Conservation (phyloP, 495 filamentous ascomycete species). For the Parathielavia appendiculata region DNA sequence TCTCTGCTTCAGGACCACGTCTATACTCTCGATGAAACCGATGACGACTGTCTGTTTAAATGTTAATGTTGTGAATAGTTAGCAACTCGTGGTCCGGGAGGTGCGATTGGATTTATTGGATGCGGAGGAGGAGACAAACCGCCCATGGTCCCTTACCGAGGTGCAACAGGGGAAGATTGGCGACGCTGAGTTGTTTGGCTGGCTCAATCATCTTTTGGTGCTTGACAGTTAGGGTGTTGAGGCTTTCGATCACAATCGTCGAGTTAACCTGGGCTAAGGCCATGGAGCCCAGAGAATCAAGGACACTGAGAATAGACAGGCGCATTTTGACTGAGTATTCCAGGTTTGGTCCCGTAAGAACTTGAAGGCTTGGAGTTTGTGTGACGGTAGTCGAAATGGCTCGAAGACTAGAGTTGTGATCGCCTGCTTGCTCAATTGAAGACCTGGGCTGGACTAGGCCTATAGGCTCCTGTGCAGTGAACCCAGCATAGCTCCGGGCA, state of each 20-base stretch:
- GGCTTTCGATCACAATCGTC: slow-evolving; percentile 8
- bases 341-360: too few relatives aligned
- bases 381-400: too few relatives aligned
- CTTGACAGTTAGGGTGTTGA: slow-evolving; percentile 19
- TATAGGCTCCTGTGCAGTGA: too few relatives aligned
- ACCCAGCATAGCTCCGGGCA: too few relatives aligned
- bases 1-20: too few relatives aligned
- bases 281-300: slow-evolving; percentile 14
- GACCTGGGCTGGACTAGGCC: too few relatives aligned
- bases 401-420: too few relatives aligned
- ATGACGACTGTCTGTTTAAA: neutral
- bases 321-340: slow-evolving; percentile 21
- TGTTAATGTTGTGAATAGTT: neutral
- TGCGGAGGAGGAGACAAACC: neutral
- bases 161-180: neutral
- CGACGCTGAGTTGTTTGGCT: neutral
- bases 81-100: neutral
- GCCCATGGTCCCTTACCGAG: neutral
- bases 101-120: too few relatives aligned
- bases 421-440: too few relatives aligned
- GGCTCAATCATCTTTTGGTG: slow-evolving; percentile 11
- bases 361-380: too few relatives aligned
- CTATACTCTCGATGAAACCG: neutral
- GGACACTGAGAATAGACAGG: slow-evolving; percentile 19
- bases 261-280: slow-evolving; percentile 15